Evolutionary conservation across 495 filamentous ascomycete species (phyloP).

Genomic region (Penicillium pancosmium): DNA sequence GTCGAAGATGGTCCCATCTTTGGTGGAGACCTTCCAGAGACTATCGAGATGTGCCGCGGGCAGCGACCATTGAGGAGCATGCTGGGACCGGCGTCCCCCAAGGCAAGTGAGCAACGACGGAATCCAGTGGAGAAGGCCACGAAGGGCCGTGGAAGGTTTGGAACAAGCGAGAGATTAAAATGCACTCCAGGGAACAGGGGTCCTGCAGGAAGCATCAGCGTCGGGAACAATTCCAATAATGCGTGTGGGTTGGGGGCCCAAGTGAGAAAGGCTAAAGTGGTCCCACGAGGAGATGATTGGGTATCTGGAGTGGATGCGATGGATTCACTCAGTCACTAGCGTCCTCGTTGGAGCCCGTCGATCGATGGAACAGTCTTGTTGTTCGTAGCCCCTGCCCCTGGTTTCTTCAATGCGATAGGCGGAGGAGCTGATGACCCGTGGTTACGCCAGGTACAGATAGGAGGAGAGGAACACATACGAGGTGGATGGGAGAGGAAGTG

Average conservation of each 20-base stretch:
- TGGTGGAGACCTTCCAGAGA: not conserved
- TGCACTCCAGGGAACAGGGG: not conserved
- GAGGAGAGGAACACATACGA: not conserved
- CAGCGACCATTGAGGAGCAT: not conserved
- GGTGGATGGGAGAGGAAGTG: not conserved
- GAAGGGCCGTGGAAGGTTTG: constrained; percentile 6
- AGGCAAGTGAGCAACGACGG: constrained; percentile 1
- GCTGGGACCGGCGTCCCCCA: not conserved
- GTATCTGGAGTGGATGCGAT: not conserved
- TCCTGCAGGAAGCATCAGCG: constrained; percentile 7
- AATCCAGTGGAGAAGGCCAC: not conserved
- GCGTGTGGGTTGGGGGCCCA: constrained; percentile 4
- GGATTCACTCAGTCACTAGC: constrained; percentile 7
- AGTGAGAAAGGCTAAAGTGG: constrained; percentile 18
- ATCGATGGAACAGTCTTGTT: constrained; percentile 9
- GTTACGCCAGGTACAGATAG: constrained; percentile 13
- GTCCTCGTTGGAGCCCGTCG: constrained; percentile 11
- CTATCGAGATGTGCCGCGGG: constrained; percentile 4
- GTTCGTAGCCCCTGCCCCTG: constrained; percentile 13
- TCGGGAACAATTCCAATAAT: constrained; percentile 17
- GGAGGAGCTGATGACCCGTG: constrained; percentile 1
- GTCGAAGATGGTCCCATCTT: not conserved
- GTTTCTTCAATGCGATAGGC: constrained; percentile 23
- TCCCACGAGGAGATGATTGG: constrained; percentile 4
- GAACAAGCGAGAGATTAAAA: constrained; percentile 18